Percentiles rank a stretch among this genome's conserved stretches.
Conservation (phyloP, 805 yeast genomes). For the Groenewaldozyma tartarivorans region DNA sequence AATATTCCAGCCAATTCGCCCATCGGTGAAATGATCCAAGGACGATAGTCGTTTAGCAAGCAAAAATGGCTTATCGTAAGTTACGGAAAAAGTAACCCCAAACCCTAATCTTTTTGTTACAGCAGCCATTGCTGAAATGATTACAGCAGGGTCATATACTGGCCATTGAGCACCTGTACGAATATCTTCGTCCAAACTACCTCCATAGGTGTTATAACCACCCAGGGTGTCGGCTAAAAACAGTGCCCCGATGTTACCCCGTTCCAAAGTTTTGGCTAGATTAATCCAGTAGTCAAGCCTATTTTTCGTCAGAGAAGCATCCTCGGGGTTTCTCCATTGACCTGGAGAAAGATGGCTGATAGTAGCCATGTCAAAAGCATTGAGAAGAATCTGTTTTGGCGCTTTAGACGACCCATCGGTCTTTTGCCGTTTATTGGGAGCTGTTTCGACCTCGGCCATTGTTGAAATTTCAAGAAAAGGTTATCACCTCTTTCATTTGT, state of each 20-base stretch:
- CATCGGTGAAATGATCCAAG: conserved; percentile 33
- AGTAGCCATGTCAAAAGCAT: conserved; percentile 31
- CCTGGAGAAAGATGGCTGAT: conserved; percentile 23
- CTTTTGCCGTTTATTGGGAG: no score
- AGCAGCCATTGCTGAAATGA: conserved; percentile 36
- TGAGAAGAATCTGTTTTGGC: no score
- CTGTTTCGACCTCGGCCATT: no score
- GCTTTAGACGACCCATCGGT: no score
- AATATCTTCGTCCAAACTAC: conserved; percentile 31
- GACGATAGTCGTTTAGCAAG: conserved; percentile 37
- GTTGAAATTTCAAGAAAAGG: no score
- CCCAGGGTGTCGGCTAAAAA: conserved; percentile 35
- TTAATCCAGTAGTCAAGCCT: conserved; percentile 30
- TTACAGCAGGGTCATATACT: conserved; percentile 31
- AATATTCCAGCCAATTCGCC: conserved; percentile 35
- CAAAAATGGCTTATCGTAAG: conserved; percentile 34
- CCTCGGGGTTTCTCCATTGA: conserved; percentile 34
- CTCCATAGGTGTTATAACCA: conserved; percentile 33
- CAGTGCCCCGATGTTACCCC: conserved; percentile 31
- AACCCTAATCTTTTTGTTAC: conserved; percentile 35
- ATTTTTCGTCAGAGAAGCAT: conserved; percentile 13
- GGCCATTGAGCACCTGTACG: conserved; percentile 29
- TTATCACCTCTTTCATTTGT: no score
- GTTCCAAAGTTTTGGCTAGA: conserved; percentile 30
- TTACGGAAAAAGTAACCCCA: conserved; percentile 35